Conservation (phyloP, 202 grass and related monocot species). For the Zoysia matrella region DNA sequence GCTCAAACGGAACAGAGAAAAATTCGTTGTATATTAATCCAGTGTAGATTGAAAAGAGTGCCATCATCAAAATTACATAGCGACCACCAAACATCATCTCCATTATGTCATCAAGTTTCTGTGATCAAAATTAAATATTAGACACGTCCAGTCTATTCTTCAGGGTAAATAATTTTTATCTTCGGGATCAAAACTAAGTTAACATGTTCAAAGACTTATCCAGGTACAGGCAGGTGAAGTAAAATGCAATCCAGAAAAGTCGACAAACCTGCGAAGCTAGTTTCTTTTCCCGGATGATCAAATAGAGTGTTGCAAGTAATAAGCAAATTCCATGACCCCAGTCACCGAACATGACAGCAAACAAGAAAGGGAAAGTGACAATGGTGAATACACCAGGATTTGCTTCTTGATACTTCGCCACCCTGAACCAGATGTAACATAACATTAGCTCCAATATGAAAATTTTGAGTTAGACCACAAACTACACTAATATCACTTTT, state of each 20-base stretch:
- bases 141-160: not conserved
- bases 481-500: constrained; percentile 13
- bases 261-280: constrained; percentile 78
- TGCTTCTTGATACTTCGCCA: constrained; percentile 94
- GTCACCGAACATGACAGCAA: constrained; percentile 50
- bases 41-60: constrained; percentile 95
- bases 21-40: constrained; percentile 99
- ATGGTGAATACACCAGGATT: constrained; percentile 95
- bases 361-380: constrained; percentile 94
- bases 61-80: constrained; percentile 98
- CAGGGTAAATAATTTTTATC: not conserved
- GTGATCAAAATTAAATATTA: constrained; percentile 42
- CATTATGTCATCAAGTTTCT: constrained; percentile 98
- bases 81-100: constrained; percentile 99
- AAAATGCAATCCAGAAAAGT: constrained; percentile 30
- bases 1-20: constrained; percentile 94
- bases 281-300: constrained; percentile 88
- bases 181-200: constrained; percentile 20
- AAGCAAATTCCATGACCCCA: no score
- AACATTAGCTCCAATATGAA: constrained; percentile 35
- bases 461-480: constrained; percentile 11
- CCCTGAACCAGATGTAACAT: constrained; percentile 50
- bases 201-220: constrained; percentile 7
- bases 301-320: constrained; percentile 66
- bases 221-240: not conserved